phyloP scores from a whole-genome alignment of 176 grass and related monocot genomes.

The Zea mays region DNA sequence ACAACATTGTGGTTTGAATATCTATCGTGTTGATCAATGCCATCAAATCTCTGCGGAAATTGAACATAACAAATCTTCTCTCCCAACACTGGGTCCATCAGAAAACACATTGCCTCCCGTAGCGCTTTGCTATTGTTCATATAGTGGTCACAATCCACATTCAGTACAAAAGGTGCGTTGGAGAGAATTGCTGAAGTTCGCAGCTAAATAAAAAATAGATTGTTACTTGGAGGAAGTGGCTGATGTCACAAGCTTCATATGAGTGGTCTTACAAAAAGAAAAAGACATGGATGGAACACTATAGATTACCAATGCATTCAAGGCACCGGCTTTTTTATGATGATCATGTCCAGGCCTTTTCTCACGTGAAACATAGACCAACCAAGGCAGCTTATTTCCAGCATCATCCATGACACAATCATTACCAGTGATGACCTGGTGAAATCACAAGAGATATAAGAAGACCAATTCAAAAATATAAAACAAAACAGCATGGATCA shows the following conservation, averaged over 20 bases:
- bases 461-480: not conserved
- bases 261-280: not conserved
- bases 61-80: conserved; percentile 37
- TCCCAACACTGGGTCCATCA: conserved; percentile 37
- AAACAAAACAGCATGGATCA: conserved; percentile 10
- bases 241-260: not conserved
- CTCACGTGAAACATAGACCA: conserved; percentile 41
- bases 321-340: conserved; percentile 35
- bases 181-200: conserved; percentile 33
- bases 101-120: conserved; percentile 37
- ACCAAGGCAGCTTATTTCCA: conserved; percentile 37
- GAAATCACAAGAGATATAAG: not conserved
- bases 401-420: conserved; percentile 40
- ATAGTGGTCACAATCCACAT: conserved; percentile 43
- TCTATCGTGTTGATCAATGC: conserved; percentile 34
- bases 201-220: conserved; percentile 7
- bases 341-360: conserved; percentile 35
- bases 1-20: conserved; percentile 41
- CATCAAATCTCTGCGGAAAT: conserved; percentile 43
- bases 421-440: conserved; percentile 31
- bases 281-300: not conserved
- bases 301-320: conserved; percentile 37
- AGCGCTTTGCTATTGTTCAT: conserved; percentile 39
- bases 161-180: conserved; percentile 37
- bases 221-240: conserved; percentile 15